These are phyloP conservation scores for Arabis hirsuta DNA, from an alignment of 345 rosid species.

Conservation along the genomic window DNA sequence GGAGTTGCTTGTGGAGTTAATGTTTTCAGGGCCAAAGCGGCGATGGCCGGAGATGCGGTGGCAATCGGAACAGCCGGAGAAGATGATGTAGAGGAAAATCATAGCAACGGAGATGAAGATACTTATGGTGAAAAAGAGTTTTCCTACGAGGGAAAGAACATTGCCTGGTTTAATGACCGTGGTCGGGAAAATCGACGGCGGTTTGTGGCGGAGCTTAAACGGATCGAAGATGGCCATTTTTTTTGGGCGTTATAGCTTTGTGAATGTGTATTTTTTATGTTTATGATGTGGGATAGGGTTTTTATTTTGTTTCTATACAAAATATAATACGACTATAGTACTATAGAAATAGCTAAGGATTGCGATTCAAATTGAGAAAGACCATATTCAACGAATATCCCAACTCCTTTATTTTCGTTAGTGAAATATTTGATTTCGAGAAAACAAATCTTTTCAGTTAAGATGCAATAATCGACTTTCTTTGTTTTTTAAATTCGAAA, in stretches of 20 bases:
- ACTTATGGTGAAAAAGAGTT: conserved; percentile 50
- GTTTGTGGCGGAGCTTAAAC: conserved; percentile 39
- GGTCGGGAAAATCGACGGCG: conserved; percentile 41
- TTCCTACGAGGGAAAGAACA: conserved; percentile 47
- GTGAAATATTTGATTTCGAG: conserved; percentile 11
- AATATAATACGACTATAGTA: not conserved
- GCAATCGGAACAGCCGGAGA: conserved; percentile 42
- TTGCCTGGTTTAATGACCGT: conserved; percentile 39
- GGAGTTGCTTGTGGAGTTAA: conserved; percentile 47
- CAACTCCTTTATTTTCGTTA: conserved; percentile 28
- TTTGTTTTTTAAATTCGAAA: not conserved
- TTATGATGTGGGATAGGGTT: not conserved
- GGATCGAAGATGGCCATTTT: conserved; percentile 40
- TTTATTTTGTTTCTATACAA: not conserved
- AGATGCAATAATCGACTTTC: conserved; percentile 3
- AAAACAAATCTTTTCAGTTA: conserved; percentile 30
- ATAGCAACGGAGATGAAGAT: conserved; percentile 53
- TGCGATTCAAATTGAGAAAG: conserved; percentile 27
- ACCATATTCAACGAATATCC: conserved; percentile 33
- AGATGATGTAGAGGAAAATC: conserved; percentile 49
- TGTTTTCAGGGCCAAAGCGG: conserved; percentile 50
- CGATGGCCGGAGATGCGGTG: conserved; percentile 32
- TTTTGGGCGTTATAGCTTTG: not conserved
- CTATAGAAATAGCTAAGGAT: not conserved
- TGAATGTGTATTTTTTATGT: not conserved